These are phyloP conservation scores for Ceratocystis smalleyi DNA, from an alignment of 2,329 filamentous ascomycete genomes.

Conservation along the genomic window DNA sequence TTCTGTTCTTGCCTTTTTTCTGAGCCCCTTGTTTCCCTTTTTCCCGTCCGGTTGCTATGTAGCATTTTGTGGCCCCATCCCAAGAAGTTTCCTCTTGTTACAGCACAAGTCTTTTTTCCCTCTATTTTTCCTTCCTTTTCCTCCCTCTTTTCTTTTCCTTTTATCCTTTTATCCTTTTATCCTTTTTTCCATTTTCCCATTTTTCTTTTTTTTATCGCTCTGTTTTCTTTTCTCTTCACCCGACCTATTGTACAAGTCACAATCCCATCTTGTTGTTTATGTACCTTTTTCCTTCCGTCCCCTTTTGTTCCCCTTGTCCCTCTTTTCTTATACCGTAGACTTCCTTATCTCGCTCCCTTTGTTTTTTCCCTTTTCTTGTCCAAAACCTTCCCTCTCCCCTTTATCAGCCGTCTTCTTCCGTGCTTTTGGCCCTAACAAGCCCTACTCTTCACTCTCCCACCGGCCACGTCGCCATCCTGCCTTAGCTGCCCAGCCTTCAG, in stretches of 20 bases:
- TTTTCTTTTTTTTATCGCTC: not conserved
- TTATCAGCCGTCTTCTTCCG: not conserved
- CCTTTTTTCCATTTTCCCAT: not conserved
- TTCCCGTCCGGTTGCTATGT: conserved; percentile 5
- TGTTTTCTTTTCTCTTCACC: not conserved
- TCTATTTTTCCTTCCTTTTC: conserved; percentile 4
- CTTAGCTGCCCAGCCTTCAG: not conserved
- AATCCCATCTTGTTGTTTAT: not conserved
- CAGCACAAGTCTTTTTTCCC: conserved; percentile 1
- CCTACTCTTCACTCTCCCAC: not conserved
- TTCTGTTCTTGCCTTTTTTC: not conserved
- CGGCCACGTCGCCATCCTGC: not conserved
- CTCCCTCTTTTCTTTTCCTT: conserved; percentile 7
- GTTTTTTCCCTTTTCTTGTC: not conserved
- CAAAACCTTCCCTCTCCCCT: not conserved
- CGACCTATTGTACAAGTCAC: too few species aligned
- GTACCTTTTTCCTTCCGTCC: not conserved
- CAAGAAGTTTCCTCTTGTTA: conserved; percentile 1
- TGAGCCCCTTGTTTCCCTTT: conserved; percentile 5
- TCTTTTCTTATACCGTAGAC: not conserved
- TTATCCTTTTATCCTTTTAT: not conserved
- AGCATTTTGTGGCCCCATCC: conserved; percentile 12
- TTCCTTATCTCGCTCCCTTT: not conserved
- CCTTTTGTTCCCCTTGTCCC: not conserved
- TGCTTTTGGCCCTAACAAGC: not conserved